These are phyloP conservation scores for Sonneratia alba DNA, from an alignment of 345 rosid genomes.

Conservation along the genomic window DNA sequence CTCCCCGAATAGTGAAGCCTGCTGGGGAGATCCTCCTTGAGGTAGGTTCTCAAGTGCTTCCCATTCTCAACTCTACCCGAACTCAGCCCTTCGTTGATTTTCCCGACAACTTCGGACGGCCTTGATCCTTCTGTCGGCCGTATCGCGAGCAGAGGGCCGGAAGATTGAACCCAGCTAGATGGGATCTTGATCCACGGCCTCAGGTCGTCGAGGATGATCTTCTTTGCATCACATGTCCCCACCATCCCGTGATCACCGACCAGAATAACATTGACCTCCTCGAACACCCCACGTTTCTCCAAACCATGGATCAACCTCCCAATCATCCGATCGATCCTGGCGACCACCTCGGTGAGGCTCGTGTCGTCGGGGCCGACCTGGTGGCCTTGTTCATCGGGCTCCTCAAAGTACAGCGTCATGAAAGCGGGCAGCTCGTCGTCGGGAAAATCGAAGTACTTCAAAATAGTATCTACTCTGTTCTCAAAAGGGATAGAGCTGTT, in stretches of 20 bases:
- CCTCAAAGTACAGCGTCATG: constrained; percentile 85
- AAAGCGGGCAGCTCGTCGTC: constrained; percentile 51
- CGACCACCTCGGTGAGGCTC: constrained; percentile 63
- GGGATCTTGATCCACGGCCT: constrained; percentile 62
- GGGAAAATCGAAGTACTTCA: constrained; percentile 69
- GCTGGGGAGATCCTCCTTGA: constrained; percentile 72
- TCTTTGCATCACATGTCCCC: constrained; percentile 75
- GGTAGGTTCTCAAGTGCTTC: constrained; percentile 52
- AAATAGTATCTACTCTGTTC: constrained; percentile 67
- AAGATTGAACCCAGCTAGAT: constrained; percentile 53
- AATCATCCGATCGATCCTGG: constrained; percentile 54
- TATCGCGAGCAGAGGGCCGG: constrained; percentile 64
- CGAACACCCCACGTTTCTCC: constrained; percentile 68
- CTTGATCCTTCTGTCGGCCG: constrained; percentile 41
- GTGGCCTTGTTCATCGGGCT: constrained; percentile 95
- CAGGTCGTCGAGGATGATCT: constrained; percentile 61
- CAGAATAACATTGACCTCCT: constrained; percentile 73
- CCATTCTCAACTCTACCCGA: constrained; percentile 79
- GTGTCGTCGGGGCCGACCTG: constrained; percentile 89
- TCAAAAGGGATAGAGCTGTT: constrained; percentile 74
- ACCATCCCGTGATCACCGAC: constrained; percentile 99
- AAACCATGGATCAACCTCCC: constrained; percentile 69
- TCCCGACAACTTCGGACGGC: constrained; percentile 43
- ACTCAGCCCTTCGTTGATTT: constrained; percentile 61
- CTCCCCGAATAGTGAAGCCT: constrained; percentile 67